Evolutionary conservation across 1,139 yeast species (phyloP), one percentile per base, ranked within the genome.

Genomic region (Suzukiozyma palmioleophila): DNA sequence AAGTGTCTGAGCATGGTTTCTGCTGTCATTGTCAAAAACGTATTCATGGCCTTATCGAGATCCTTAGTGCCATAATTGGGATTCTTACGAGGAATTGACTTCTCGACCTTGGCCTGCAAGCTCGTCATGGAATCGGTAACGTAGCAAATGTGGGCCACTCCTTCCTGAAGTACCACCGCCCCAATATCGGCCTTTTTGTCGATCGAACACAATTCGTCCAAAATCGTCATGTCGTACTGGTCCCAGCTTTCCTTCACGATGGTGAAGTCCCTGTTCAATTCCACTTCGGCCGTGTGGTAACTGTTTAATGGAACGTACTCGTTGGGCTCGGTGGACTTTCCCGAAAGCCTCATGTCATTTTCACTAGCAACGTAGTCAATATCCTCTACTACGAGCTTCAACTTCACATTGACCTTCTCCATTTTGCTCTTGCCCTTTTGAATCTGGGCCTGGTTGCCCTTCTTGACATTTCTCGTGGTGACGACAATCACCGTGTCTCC

Each of bases 121-220:
- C 88, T 80, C 0, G 97, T 90, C 81, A 92, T 85, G 44, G 84
- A 84, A 39, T 90, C 95, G 0, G 97, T 88, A 24, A 92, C 74
- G 38, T 89, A 69, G 60, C 98, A 92, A 15, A 92, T 67, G 59
- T 92, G 96, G 0, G 97, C 97, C 37, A 92, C 79, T 18, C 97
- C 97, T 56, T 94, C 97, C 61, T 92, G 92, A 54, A 92, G 64
- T 1, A 90, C 95, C 22, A 92, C 81, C 0, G 98, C 98, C 1
- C 96, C 98, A 8, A 92, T 79, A 53, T 92, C 97, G 0, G 97
- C 95, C 54, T 84, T 84, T 35, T 77, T 73, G 43, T 82, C 96
- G 14, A 86, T 73, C 22, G 86, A 78, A 37, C 90, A 79, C 3
- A 95, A 79, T 36, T 84, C 83, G 8, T 77, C 71, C 9, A 92